Percentiles rank a stretch among this genome's conserved stretches.
phyloP scores from a whole-genome alignment of 352 stramenopile genomes.

The Pythium scleroteichum region DNA sequence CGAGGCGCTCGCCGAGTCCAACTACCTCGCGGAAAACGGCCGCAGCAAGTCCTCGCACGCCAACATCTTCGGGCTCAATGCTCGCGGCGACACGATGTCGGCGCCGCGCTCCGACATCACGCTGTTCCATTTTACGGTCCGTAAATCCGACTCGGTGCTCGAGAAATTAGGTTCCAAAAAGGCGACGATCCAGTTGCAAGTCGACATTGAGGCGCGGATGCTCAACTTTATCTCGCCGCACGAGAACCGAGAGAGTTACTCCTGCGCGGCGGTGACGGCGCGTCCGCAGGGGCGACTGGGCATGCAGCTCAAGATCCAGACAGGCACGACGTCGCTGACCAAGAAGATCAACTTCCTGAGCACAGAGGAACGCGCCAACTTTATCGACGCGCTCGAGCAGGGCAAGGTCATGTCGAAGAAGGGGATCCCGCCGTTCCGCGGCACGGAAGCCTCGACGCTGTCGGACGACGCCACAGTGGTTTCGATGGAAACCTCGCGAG shows the following conservation, averaged over 20 bases:
- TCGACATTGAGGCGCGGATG: constrained; percentile 83
- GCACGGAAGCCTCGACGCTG: constrained; percentile 18
- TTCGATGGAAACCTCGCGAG: constrained; percentile 36
- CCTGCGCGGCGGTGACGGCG: constrained; percentile 74
- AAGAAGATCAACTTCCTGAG: constrained; percentile 88
- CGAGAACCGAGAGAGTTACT: constrained; percentile 78
- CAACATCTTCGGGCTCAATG: constrained; percentile 78
- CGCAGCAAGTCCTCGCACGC: constrained; percentile 59
- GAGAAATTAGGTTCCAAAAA: constrained; percentile 83
- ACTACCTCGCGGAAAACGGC: constrained; percentile 65
- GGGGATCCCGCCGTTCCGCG: constrained; percentile 29
- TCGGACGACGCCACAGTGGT: constrained; percentile 19
- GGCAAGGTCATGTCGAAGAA: constrained; percentile 86
- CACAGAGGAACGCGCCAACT: constrained; percentile 79
- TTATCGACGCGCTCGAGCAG: constrained; percentile 77
- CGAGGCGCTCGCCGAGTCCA: constrained; percentile 32
- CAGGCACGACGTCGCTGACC: constrained; percentile 63
- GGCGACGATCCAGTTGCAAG: constrained; percentile 78
- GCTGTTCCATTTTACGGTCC: constrained; percentile 85
- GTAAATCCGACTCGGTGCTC: constrained; percentile 83
- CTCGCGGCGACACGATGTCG: constrained; percentile 31
- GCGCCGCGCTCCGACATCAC: constrained; percentile 63
- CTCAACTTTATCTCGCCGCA: constrained; percentile 81
- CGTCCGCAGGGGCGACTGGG: constrained; percentile 71
- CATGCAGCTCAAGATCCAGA: constrained; percentile 89